Base-by-base conservation (phyloP, 2,329 filamentous ascomycete genomes). In the Aspergillus pseudoterreus region DNA sequence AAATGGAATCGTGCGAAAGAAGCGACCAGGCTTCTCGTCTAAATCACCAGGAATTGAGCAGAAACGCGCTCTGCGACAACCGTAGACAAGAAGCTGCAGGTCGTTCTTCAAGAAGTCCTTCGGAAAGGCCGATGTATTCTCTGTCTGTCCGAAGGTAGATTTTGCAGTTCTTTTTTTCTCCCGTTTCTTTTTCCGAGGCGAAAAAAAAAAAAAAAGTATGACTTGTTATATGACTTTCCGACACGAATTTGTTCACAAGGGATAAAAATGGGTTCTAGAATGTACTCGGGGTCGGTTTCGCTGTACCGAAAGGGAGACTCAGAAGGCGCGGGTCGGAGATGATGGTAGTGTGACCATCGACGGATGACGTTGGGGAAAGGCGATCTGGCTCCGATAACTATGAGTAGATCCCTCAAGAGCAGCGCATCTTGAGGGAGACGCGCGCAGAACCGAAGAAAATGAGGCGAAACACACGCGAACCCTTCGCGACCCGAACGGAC, bases 321-420 rank as follows among this genome's bases (percentile, higher is more conserved):
- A 43, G 24, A 49, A 47, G 22, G 58, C 49, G 55, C 53, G 49
- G 54, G 60, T 61, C 57, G 61, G 51, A 57, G 43, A 54, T 59
- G 60, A 54, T 59, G 60, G 61, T 67, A 65, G 63, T 60, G 65
- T 67, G 65, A 68, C 56, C 61, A 63, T 60, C 43, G 48, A 49
- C 51, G 53, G 56, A 65, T 66, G 63, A 68, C 60, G 64, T 64
- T 64, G 58, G 49, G 52, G 58, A 63, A 60, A 38, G 35, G 35
- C 60, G 61, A 62, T 57, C 60, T 55, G 60, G 52, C 53, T 55
- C 57, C 55, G 55, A 52, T 52, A 54, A 55, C 43, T 56, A 55
- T 58, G 54, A 55, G 57, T 52, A 56, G 50, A 55, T 59, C 57
- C 62, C 52, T 67, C 55, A 69, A 54, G 61, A 60, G 54, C 54